Evolutionary conservation across 2,329 filamentous ascomycete species (phyloP).

Genomic region (Zasmidium cellare): DNA sequence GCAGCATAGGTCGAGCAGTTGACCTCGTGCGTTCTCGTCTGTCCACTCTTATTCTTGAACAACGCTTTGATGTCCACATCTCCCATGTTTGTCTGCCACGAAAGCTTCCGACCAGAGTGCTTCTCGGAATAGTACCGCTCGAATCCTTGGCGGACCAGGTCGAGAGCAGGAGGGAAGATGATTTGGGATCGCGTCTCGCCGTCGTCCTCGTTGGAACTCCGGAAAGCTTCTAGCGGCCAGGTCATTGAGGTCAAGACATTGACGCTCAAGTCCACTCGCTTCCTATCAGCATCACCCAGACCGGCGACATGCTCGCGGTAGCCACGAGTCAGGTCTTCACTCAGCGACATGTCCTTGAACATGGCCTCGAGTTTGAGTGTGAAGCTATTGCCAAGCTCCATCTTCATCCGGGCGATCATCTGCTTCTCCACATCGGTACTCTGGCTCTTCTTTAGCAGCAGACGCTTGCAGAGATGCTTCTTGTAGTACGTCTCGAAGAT

Average conservation of each 20-base stretch:
- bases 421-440: conserved; percentile 91
- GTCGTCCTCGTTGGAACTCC: conserved; percentile 53
- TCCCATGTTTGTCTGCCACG: conserved; percentile 76
- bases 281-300: conserved; percentile 57
- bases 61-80: conserved; percentile 82
- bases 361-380: conserved; percentile 92
- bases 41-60: conserved; percentile 72
- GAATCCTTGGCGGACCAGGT: conserved; percentile 77
- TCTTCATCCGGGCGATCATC: conserved; percentile 96
- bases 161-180: conserved; percentile 73
- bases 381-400: conserved; percentile 92
- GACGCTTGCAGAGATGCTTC: conserved; percentile 84
- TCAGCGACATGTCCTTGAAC: conserved; percentile 94
- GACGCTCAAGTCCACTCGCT: conserved; percentile 75
- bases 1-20: conserved; percentile 92
- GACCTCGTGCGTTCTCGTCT: conserved; percentile 78
- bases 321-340: conserved; percentile 73
- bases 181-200: conserved; percentile 56
- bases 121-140: conserved; percentile 85
- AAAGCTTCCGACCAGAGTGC: conserved; percentile 83
- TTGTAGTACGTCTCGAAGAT: conserved; percentile 98
- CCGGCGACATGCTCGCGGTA: conserved; percentile 71
- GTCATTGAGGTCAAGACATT: conserved; percentile 89
- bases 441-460: conserved; percentile 85
- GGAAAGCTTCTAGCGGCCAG: conserved; percentile 91